Conservation (phyloP, 2,329 filamentous ascomycete genomes). For the Fusarium lyarnte region DNA sequence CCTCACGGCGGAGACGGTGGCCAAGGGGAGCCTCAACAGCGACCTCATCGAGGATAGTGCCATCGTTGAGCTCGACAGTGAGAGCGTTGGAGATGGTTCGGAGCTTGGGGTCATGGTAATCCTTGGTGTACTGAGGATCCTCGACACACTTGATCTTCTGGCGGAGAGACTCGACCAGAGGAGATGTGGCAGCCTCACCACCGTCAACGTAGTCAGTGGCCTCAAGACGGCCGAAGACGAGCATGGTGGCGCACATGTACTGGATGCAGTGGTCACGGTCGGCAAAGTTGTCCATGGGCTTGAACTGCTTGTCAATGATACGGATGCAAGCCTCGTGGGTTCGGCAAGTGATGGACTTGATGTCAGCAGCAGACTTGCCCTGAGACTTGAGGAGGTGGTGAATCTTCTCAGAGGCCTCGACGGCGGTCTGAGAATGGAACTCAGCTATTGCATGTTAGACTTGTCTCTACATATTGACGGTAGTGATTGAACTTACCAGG, state of each 20-base stretch:
- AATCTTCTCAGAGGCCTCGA: constrained; percentile 92
- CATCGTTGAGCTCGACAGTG: constrained; percentile 93
- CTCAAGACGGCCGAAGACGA: constrained; percentile 91
- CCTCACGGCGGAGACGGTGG: constrained; percentile 88
- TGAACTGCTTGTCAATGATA: constrained; percentile 99
- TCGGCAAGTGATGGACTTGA: constrained; percentile 91
- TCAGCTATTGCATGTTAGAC: constrained; percentile 66
- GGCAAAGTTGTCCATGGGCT: constrained; percentile 99
- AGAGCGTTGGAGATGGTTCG: constrained; percentile 98
- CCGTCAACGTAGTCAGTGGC: constrained; percentile 95
- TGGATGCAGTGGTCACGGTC: constrained; percentile 99
- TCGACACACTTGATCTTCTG: constrained; percentile 96
- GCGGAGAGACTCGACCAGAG: constrained; percentile 88
- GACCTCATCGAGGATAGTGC: constrained; percentile 88
- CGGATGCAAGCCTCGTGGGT: constrained; percentile 98
- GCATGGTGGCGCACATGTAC: constrained; percentile 98
- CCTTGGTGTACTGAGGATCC: constrained; percentile 90
- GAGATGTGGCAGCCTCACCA: constrained; percentile 88
- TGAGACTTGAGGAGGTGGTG: constrained; percentile 81
- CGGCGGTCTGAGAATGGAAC: constrained; percentile 98
- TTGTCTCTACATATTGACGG: background rate
- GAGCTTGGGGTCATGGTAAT: constrained; percentile 94
- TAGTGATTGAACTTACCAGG: constrained; percentile 69
- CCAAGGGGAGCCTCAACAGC: constrained; percentile 94
- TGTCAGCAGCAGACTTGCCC: constrained; percentile 93